These are phyloP conservation scores for Parietaria judaica DNA, from an alignment of 306 rosid species.

Conservation along the genomic window DNA sequence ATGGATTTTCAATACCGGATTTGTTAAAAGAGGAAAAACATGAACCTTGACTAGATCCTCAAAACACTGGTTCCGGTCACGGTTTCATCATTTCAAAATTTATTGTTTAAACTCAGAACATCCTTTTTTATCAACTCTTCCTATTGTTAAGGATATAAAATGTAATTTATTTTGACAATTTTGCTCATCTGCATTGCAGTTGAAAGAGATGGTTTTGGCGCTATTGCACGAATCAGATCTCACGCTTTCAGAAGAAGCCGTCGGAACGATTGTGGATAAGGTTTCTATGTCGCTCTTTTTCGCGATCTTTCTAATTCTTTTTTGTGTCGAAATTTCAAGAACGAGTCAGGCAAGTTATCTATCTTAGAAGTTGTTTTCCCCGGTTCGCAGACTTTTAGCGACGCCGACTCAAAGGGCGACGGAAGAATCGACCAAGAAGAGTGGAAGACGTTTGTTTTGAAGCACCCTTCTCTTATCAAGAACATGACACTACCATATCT, in stretches of 20 bases:
- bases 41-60: too few species aligned
- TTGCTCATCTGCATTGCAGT: slow-evolving; percentile 30
- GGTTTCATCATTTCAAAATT: too few species aligned
- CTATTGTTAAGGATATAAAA: too few species aligned
- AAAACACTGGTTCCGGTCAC: too few species aligned
- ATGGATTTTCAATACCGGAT: too few species aligned
- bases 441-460: slow-evolving; percentile 74
- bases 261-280: slow-evolving; percentile 77
- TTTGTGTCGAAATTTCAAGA: background rate
- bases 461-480: slow-evolving; percentile 69
- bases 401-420: slow-evolving; percentile 72
- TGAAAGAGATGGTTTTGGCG: slow-evolving; percentile 85
- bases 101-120: too few species aligned
- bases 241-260: slow-evolving; percentile 58
- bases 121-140: too few species aligned
- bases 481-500: slow-evolving; percentile 87
- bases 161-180: too few species aligned
- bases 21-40: too few species aligned
- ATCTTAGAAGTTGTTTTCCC: too few species aligned
- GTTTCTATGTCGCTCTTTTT: slow-evolving; percentile 20
- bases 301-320: background rate
- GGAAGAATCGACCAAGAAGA: slow-evolving; percentile 86
- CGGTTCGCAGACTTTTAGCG: slow-evolving; percentile 48
- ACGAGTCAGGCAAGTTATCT: too few species aligned
- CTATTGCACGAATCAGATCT: slow-evolving; percentile 78